Evolutionary conservation across 805 yeast species (phyloP), one percentile per base, ranked within the genome.

Genomic region (Ogataea neopini): DNA sequence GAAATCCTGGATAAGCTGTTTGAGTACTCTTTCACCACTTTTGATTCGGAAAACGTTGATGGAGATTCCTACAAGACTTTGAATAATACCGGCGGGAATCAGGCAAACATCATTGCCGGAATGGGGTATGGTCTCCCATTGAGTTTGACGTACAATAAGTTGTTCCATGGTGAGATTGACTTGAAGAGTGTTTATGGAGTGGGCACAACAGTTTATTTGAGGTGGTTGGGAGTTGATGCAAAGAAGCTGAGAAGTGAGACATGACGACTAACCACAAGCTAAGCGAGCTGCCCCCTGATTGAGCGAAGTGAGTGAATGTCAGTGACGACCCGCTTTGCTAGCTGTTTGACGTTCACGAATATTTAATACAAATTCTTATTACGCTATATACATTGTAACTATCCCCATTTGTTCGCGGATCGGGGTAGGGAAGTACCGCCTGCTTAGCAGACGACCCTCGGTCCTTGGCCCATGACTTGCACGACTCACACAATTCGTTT

Each of bases 121-220:
- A 86, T 94, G 87, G 98, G 98, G 0, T 92, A 89, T 62, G 99
- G 99, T 0, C 67, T 92, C 46, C 98, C 98, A 6, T 70, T 92
- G 52, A 86, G 91, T 50, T 71, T 80, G 56, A 85, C 88, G 0
- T 86, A 86, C 58, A 81, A 85, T 25, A 86, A 82, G 59, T 75
- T 84, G 61, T 85, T 86, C 62, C 85, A 84, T 35, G 94, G 94
- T 2, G 72, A 71, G 39, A 72, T 88, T 43, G 81, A 81, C 49
- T 71, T 88, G 23, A 89, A 86, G 62, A 80, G 85, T 40, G 75
- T 85, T 49, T 77, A 77, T 66, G 92, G 94, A 1, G 75, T 82
- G 75, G 96, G 96, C 3, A 85, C 92, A 0, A 90, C 84, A 56
- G 89, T 83, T 6, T 86, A 86, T 60, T 69, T 86, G 38, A 77